Evolutionary conservation across 176 grass and related monocot genomes (phyloP).

Genomic region (Oryza brachyantha): DNA sequence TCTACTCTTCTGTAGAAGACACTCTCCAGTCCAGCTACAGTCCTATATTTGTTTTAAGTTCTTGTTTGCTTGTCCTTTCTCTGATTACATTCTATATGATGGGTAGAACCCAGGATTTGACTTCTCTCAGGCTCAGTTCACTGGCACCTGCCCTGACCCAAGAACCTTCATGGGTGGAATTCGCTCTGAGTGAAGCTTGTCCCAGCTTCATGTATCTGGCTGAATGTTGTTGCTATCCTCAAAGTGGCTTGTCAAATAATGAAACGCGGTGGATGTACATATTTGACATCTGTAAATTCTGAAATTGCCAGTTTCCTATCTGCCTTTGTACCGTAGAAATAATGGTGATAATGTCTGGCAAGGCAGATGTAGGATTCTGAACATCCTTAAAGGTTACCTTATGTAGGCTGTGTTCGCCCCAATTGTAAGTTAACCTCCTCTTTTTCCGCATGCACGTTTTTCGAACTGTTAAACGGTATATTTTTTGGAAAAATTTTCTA

Average conservation of each 20-base stretch:
- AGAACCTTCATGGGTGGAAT: slow-evolving; percentile 95
- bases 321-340: slow-evolving; percentile 7
- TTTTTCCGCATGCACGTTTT: too few relatives aligned
- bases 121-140: slow-evolving; percentile 92
- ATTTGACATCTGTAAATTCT: neutral
- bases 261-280: neutral
- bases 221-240: neutral
- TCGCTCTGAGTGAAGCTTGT: slow-evolving; percentile 36
- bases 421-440: too few relatives aligned
- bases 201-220: neutral
- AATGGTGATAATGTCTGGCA: slow-evolving; percentile 12
- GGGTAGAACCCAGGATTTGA: slow-evolving; percentile 92
- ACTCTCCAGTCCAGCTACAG: neutral
- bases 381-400: too few relatives aligned
- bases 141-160: slow-evolving; percentile 83
- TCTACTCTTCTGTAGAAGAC: neutral
- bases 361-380: neutral
- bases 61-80: slow-evolving; percentile 11
- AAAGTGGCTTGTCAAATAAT: neutral
- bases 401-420: too few relatives aligned
- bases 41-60: neutral
- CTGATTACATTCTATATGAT: neutral
- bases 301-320: neutral
- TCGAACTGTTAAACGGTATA: too few relatives aligned
- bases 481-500: too few relatives aligned